A percentile compares a stretch with the other conserved stretches of the same genome.
phyloP scores from a whole-genome alignment of 2,329 filamentous ascomycete genomes.

The Fusarium torreyae region DNA sequence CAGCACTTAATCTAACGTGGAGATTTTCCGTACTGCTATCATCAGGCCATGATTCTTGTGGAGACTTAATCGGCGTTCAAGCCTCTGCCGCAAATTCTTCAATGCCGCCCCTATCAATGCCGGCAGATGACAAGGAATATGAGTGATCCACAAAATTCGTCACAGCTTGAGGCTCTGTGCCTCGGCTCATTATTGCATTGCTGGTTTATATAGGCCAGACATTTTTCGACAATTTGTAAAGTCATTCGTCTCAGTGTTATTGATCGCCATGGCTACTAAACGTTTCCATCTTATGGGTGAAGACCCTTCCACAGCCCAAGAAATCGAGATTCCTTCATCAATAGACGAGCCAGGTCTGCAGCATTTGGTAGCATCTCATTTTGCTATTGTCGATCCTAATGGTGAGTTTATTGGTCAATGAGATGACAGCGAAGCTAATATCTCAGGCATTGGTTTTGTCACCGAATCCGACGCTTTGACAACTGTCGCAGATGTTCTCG shows the following conservation, averaged over 20 bases:
- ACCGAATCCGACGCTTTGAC: conserved; percentile 52
- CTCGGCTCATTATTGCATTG: conserved; percentile 11
- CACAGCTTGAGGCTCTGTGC: conserved; percentile 17
- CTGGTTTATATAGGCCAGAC: conserved; percentile 37
- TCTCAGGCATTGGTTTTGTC: conserved; percentile 57
- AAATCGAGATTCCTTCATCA: conserved; percentile 56
- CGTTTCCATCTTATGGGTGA: conserved; percentile 62
- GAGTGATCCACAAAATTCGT: conserved; percentile 14
- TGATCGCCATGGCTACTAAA: conserved; percentile 54
- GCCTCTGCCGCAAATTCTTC: conserved; percentile 22
- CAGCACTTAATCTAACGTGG: background rate
- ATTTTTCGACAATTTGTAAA: conserved; percentile 7
- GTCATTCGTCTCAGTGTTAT: conserved; percentile 1
- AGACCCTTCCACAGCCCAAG: conserved; percentile 53
- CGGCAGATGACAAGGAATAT: conserved; percentile 22
- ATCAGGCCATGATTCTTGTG: background rate
- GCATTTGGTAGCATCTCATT: conserved; percentile 59
- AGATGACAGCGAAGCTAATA: conserved; percentile 4
- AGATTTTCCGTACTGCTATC: background rate
- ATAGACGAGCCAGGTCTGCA: conserved; percentile 57
- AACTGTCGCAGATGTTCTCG: conserved; percentile 55
- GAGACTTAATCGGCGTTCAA: conserved; percentile 1
- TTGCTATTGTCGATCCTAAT: conserved; percentile 60
- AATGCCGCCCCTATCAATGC: conserved; percentile 23
- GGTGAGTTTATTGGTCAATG: conserved; percentile 46